Evolutionary conservation across 768 basidiomycete genomes (phyloP).

Genomic region (Boletellus ananiceps): DNA sequence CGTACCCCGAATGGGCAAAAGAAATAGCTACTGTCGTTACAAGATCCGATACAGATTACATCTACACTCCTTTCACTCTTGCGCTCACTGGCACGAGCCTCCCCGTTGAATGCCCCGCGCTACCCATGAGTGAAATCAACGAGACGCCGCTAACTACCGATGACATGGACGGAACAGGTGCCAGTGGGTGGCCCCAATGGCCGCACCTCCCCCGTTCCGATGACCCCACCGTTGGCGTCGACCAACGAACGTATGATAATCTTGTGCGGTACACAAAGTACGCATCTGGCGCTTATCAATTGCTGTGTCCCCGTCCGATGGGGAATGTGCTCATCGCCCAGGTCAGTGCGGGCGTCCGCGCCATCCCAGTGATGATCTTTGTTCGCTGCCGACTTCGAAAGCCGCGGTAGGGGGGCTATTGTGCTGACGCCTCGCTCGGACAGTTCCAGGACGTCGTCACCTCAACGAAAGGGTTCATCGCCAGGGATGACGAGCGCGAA

Average conservation of each 20-base stretch:
- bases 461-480: conserved; percentile 42
- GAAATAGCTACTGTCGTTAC: not conserved
- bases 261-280: conserved; percentile 46
- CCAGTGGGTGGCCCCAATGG: conserved; percentile 1
- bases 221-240: conserved; percentile 29
- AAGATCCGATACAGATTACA: not conserved
- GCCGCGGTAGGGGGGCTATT: not conserved
- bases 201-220: conserved; percentile 24
- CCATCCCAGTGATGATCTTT: not conserved
- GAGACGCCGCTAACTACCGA: not conserved
- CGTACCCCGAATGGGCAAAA: no score
- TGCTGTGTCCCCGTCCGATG: conserved; percentile 44
- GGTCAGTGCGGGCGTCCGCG: conserved; percentile 26
- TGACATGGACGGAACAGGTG: not conserved
- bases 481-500: conserved; percentile 37
- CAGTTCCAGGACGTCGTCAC: conserved; percentile 38
- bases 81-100: no score
- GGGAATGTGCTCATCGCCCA: conserved; percentile 41
- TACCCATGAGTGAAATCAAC: conserved; percentile 4
- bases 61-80: no score
- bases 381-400: not conserved
- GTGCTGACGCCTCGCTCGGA: not conserved
- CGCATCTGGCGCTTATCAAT: conserved; percentile 47
- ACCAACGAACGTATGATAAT: conserved; percentile 36
- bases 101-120: no score